Evolutionary conservation across 495 filamentous ascomycete species (phyloP), one percentile per base, ranked within the genome.

Genomic region (Xylaria cubensis): DNA sequence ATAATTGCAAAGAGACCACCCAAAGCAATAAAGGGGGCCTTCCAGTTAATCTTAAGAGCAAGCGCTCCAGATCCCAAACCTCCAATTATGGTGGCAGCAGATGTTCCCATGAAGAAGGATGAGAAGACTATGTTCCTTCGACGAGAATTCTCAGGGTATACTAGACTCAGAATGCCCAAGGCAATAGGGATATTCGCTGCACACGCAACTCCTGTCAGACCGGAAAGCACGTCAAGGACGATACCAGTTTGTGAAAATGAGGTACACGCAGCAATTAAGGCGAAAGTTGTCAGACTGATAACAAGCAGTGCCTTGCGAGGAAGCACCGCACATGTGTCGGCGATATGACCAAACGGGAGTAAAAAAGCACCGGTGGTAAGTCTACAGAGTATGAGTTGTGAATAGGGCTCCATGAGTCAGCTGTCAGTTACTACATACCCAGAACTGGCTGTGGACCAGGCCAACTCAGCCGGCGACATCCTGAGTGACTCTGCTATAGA

Each of bases 71-170:
- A 87, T 13, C 90, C 85, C 55, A 92, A 84, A 67, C 84, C 87
- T 0, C 90, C 89, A 42, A 88, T 83, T 4, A 90, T 87, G 63
- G 89, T 90, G 0, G 89, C 90, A 3, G 90, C 75, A 12, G 90
- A 89, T 46, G 90, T 92, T 0, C 90, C 90, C 51, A 88, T 88
- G 17, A 85, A 85, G 73, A 91, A 91, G 75, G 87, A 90, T 0
- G 88, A 89, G 77, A 91, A 89, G 4, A 86, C 89, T 34, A 84
- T 81, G 70, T 92, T 92, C 78, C 89, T 89, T 81, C 51, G 86
- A 82, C 13, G 87, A 80, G 74, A 87, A 80, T 73, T 69, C 44
- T 72, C 84, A 75, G 80, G 78, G 72, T 92, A 92, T 8, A 86
- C 82, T 1, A 84, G 83, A 19, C 89, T 89, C 15, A 92, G 77